Evolutionary conservation across 148 eudicot genomes (phyloP), one percentile per base, ranked within the genome.

Genomic region (Oxyria digyna): DNA sequence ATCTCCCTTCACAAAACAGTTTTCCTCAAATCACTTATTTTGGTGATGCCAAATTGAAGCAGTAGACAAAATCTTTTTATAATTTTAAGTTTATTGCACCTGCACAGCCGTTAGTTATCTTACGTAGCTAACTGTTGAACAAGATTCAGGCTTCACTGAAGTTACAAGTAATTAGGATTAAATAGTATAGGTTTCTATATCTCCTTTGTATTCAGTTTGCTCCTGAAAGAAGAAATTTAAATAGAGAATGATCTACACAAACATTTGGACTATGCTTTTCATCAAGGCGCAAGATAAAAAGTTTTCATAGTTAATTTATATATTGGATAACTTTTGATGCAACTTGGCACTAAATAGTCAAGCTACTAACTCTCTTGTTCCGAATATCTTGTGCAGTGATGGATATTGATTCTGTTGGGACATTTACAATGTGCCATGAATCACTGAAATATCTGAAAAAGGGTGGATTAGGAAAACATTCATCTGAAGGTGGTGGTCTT

Each of bases 361-460:
- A 59, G 62, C 70, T 70, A 17, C n/a, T 72, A 37, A 3, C n/a
- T 69, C 2, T 20, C 21, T 62, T 8, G 4, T 42, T 42, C 50
- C 52, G 48, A 38, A 64, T 71, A 50, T 49, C 46, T 66, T 59
- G 7, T 69, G 62, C 81, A 94, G 98, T 90, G 20, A 48, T 94
- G 83, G 98, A 94, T 77, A 94, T 94, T 42, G 98, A 94, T 77
- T 78, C 98, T 38, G 98, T 94, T 67, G 98, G 98, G 57, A 94
- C 98, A 42, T 94, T 94, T 81, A 85, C 96, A 66, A 90, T 94
- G 98, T 94, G 97, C 74, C 96, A 74, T 20, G 96, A 84, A 82
- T 96, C 98, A 45, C 85, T 90, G 5, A 74, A 81, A 45, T 94
- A 90, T 78, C 86, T 94, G 13, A 90, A 85, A 78, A 87, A 84